Evolutionary conservation across 2,329 filamentous ascomycete genomes (phyloP), one percentile per base, ranked within the genome.

Genomic region (Talaromyces sp.): DNA sequence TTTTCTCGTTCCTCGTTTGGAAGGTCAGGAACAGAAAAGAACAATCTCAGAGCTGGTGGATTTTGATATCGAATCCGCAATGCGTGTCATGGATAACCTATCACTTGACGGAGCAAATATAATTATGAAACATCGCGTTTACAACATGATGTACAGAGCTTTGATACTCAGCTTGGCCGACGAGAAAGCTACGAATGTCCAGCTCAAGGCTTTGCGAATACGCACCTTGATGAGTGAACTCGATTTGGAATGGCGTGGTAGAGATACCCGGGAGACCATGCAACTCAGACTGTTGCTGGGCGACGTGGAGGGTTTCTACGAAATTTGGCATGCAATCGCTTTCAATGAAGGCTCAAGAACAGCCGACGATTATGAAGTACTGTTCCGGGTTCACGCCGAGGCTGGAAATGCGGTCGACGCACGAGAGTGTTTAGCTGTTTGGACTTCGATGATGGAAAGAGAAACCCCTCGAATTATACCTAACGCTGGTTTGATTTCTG

Each of bases 231-330:
- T 76, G 43, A 70, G 56, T 16, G 41, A 33, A 22, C 19, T 60
- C 19, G 64, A 33, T 9, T 31, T 66, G 33, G 41, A 52, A 27
- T 60, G 49, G 57, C 31, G 13, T 24, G 39, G 49, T 9, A 10
- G 1, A 19, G 41, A 47, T 8, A 3, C 56, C 11, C 59, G 59
- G 41, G 59, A 66, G 7, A 62, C 47, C 6, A 75, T 78, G 70
- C 65, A 72, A 5, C 70, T 74, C 4, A 68, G 73, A 24, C 76
- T 84, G 5, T 68, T 69, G 22, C 79, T 80, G 66, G 70, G 73
- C 19, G 77, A 87, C 68, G 89, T 86, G 82, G 73, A 81, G 16
- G 78, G 79, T 6, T 86, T 90, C 70, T 90, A 86, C 87, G 80
- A 85, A 22, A 72, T 82, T 10, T 91, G 89, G 81, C 82, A 83